These are phyloP conservation scores for Daldinia bambusicola DNA, from an alignment of 495 filamentous ascomycete species.

Conservation along the genomic window DNA sequence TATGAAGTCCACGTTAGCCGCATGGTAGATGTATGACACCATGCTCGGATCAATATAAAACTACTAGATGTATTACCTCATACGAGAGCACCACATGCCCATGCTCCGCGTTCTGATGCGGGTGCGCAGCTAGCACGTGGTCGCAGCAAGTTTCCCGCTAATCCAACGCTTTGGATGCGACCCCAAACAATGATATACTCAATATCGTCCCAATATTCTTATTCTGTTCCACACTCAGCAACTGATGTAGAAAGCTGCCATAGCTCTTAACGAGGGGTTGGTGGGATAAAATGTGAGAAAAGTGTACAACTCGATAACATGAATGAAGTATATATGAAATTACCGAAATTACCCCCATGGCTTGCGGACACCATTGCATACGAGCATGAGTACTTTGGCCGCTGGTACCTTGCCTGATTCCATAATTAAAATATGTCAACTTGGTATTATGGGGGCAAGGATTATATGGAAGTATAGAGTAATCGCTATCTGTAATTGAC, in stretches of 20 bases:
- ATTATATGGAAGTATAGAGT: not conserved
- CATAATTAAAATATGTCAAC: not conserved
- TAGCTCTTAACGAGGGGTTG: not conserved
- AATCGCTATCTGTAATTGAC: not conserved
- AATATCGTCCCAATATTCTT: not conserved
- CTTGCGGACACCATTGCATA: not conserved
- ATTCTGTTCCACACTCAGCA: not conserved
- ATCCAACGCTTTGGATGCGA: not conserved
- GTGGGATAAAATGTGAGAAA: no score
- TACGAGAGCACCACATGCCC: conserved; percentile 11
- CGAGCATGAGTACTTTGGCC: not conserved
- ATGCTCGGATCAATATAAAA: conserved; percentile 16
- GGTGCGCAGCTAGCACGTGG: conserved; percentile 22
- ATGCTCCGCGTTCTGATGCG: conserved; percentile 15
- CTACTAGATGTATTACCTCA: conserved; percentile 5
- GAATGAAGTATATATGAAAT: not conserved
- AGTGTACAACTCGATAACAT: not conserved
- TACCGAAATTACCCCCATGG: not conserved
- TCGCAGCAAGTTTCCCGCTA: conserved; percentile 7
- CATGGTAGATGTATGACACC: not conserved
- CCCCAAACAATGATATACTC: not conserved
- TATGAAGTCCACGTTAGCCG: not conserved
- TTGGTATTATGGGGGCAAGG: not conserved
- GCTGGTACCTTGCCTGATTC: not conserved
- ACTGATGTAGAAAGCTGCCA: not conserved